A percentile compares a stretch with the other conserved stretches of the same genome.
Conservation (phyloP, 306 rosid genomes). For the Pueraria montana region DNA sequence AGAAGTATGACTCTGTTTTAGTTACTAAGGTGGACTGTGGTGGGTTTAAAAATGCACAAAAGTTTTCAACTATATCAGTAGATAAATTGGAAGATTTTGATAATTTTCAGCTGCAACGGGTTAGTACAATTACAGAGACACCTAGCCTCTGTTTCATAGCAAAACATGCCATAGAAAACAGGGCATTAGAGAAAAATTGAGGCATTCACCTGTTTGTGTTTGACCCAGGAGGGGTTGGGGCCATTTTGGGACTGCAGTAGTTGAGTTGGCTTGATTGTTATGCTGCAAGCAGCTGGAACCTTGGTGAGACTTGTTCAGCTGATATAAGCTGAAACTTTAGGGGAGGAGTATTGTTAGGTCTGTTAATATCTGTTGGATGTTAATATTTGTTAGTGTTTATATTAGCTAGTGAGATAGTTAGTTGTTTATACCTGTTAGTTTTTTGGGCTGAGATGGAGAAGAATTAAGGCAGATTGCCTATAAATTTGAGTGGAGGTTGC, state of each 20-base stretch:
- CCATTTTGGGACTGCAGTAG: not conserved
- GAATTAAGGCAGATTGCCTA: not conserved
- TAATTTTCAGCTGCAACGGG: not conserved
- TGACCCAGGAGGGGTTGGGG: not conserved
- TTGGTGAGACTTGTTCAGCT: not conserved
- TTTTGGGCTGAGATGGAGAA: not conserved
- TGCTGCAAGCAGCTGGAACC: not conserved
- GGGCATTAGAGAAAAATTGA: not conserved
- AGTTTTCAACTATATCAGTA: not conserved
- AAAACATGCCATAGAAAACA: not conserved
- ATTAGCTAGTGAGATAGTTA: not conserved
- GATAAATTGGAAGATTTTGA: not conserved
- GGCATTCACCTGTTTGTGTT: not conserved
- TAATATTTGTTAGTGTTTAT: not conserved
- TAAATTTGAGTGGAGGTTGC: not conserved
- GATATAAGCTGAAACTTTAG: not conserved
- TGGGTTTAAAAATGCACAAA: not conserved
- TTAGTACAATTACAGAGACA: not conserved
- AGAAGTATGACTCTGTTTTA: not conserved
- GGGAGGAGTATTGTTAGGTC: not conserved
- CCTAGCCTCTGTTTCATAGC: not conserved
- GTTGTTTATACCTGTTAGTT: not conserved
- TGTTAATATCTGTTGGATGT: not conserved
- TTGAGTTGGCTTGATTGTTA: not conserved
- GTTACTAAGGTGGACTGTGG: not conserved